Conservation (phyloP, 2,329 filamentous ascomycete species). For the Dryadomyces quercivorus region DNA sequence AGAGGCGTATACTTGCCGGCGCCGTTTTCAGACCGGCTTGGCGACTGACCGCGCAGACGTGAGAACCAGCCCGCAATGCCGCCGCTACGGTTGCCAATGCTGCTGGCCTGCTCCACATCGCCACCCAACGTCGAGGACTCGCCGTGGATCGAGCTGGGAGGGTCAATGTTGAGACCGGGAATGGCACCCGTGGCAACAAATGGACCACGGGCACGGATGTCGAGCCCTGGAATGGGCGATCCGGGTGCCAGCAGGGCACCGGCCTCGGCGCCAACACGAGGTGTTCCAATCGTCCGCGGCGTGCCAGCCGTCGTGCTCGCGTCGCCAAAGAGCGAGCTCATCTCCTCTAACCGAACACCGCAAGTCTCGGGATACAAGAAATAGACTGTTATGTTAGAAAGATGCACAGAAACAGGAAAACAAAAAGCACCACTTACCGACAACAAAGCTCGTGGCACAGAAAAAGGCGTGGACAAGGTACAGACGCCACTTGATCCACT, state of each 20-base stretch:
- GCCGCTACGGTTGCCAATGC: constrained; percentile 19
- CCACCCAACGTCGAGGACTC: constrained; percentile 20
- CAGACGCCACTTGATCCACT: constrained; percentile 83
- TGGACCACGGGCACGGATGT: constrained; percentile 45
- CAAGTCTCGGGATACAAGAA: constrained; percentile 97
- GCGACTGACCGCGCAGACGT: constrained; percentile 23
- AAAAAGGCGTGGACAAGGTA: constrained; percentile 96
- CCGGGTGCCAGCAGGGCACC: constrained; percentile 68
- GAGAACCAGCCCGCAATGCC: constrained; percentile 39
- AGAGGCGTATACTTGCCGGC: constrained; percentile 28
- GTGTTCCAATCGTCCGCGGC: constrained; percentile 65
- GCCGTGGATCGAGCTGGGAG: constrained; percentile 48
- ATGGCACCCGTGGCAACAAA: constrained; percentile 56
- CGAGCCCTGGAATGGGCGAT: constrained; percentile 70
- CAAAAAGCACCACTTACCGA: too few relatives aligned
- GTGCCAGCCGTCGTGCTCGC: constrained; percentile 72
- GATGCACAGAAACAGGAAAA: constrained; percentile 24
- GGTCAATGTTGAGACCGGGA: constrained; percentile 70
- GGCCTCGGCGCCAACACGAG: constrained; percentile 60
- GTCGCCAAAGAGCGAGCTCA: constrained; percentile 91
- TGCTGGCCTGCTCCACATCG: background rate
- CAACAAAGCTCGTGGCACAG: constrained; percentile 86
- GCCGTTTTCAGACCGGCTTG: constrained; percentile 18
- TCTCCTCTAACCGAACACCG: constrained; percentile 89
- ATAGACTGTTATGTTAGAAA: constrained; percentile 52